A percentile compares a stretch with the other conserved stretches of the same genome.
Conservation (phyloP, 139 green algal genomes). For the Chlorella sp. region DNA sequence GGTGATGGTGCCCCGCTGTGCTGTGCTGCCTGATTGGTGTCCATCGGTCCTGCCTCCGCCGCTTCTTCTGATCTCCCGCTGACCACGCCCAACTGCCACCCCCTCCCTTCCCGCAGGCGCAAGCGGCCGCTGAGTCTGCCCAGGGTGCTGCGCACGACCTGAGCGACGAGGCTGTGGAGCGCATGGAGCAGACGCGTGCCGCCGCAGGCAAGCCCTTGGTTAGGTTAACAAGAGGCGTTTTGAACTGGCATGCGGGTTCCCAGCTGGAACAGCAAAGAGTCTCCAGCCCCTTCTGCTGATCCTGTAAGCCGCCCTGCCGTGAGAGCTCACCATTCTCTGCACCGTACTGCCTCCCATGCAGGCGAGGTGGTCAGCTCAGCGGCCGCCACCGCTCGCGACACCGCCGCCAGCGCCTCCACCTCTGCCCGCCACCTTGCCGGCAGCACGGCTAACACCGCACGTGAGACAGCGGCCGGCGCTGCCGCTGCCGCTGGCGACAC, state of each 20-base stretch:
- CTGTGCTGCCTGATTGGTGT: too few relatives aligned
- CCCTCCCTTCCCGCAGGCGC: neutral
- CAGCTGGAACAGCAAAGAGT: too few relatives aligned
- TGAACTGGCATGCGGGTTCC: too few relatives aligned
- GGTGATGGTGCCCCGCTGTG: too few relatives aligned
- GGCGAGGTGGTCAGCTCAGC: neutral
- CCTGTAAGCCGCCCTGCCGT: too few relatives aligned
- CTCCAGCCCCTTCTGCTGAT: too few relatives aligned
- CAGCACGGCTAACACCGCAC: neutral
- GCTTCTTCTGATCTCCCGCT: too few relatives aligned
- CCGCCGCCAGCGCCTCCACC: neutral
- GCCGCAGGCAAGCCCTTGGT: neutral
- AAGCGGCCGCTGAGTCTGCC: neutral
- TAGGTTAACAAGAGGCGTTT: too few relatives aligned
- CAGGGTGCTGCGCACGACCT: neutral
- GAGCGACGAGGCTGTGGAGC: neutral
- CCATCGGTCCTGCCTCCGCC: too few relatives aligned
- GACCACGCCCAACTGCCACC: neutral
- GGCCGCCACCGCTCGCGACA: constrained; percentile 1
- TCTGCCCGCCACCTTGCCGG: neutral
- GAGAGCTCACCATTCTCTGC: too few relatives aligned
- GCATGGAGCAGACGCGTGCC: neutral
- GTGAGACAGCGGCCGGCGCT: neutral
- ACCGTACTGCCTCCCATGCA: neutral
- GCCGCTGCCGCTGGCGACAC: neutral